A percentile compares a stretch with the other conserved stretches of the same genome.
Evolutionary conservation across 768 basidiomycete genomes (phyloP).

Genomic region (Lyophyllum decastes): DNA sequence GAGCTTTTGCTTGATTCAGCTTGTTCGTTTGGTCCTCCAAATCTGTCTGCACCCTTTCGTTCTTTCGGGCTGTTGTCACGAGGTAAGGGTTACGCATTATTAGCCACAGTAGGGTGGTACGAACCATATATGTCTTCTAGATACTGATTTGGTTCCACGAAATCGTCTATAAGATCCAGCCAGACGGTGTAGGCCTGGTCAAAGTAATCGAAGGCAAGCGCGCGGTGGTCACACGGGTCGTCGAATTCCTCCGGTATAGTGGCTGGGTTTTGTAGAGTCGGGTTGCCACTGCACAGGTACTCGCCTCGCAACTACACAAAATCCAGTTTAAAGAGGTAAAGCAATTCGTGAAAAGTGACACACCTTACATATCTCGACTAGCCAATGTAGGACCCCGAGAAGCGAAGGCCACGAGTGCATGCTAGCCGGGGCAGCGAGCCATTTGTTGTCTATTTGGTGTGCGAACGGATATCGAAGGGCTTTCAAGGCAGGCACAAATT

Average conservation of each 20-base stretch:
- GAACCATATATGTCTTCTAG: slow-evolving; percentile 80
- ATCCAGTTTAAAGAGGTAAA: slow-evolving; percentile 23
- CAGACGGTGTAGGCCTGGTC: slow-evolving; percentile 68
- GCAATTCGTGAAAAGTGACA: slow-evolving; percentile 16
- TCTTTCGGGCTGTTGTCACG: slow-evolving; percentile 57
- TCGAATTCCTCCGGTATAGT: slow-evolving; percentile 76
- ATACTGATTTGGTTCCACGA: slow-evolving; percentile 66
- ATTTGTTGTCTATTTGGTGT: slow-evolving; percentile 78
- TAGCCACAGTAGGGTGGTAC: slow-evolving; percentile 15
- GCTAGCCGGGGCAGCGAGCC: slow-evolving; percentile 84
- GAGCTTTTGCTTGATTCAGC: slow-evolving; percentile 47
- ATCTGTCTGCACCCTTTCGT: slow-evolving; percentile 65
- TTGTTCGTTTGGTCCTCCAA: slow-evolving; percentile 57
- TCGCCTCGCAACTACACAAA: slow-evolving; percentile 35
- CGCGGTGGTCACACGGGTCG: slow-evolving; percentile 70
- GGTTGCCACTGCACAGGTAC: slow-evolving; percentile 64
- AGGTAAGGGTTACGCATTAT: slow-evolving; percentile 2
- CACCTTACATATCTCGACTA: slow-evolving; percentile 85
- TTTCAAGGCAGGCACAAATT: slow-evolving; percentile 75
- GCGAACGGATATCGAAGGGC: slow-evolving; percentile 82
- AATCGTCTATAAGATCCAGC: slow-evolving; percentile 67
- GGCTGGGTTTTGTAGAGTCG: slow-evolving; percentile 63
- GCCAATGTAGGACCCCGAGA: slow-evolving; percentile 90
- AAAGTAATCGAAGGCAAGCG: slow-evolving; percentile 77
- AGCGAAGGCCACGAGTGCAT: slow-evolving; percentile 92